phyloP scores from a whole-genome alignment of 768 basidiomycete species.

The Omphalotus guepiniiformis region DNA sequence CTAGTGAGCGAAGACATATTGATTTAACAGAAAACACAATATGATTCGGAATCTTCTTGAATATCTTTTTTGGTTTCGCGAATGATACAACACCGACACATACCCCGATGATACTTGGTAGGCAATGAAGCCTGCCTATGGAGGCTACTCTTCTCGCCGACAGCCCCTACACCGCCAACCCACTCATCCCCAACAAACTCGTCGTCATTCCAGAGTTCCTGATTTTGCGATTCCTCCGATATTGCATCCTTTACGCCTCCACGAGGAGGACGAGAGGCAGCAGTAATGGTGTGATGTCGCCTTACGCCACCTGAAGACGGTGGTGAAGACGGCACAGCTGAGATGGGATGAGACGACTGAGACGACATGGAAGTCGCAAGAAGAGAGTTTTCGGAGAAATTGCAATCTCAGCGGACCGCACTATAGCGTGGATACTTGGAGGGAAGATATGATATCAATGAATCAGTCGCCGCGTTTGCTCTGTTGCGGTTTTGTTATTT shows the following conservation, averaged over 20 bases:
- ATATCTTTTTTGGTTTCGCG: too few relatives aligned
- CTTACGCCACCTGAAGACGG: conserved; percentile 44
- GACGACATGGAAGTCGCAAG: conserved; percentile 8
- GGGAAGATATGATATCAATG: too few relatives aligned
- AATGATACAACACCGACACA: conserved; percentile 16
- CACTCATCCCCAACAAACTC: conserved; percentile 77
- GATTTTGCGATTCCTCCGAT: conserved; percentile 61
- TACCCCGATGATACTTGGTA: conserved; percentile 75
- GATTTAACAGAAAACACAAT: too few relatives aligned
- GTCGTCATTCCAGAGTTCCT: conserved; percentile 65
- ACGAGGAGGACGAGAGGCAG: conserved; percentile 62
- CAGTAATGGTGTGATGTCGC: conserved; percentile 80
- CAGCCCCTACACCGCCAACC: conserved; percentile 78
- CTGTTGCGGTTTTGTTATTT: too few relatives aligned
- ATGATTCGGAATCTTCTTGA: too few relatives aligned
- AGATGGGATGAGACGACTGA: conserved; percentile 3
- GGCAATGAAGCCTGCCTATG: conserved; percentile 81
- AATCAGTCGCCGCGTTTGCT: too few relatives aligned
- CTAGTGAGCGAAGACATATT: too few relatives aligned
- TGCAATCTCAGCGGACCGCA: too few relatives aligned
- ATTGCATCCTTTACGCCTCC: conserved; percentile 58
- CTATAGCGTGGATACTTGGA: too few relatives aligned
- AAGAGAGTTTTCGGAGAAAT: too few relatives aligned
- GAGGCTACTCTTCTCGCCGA: conserved; percentile 76
- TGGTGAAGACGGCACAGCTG: neutral